Evolutionary conservation across 2,329 filamentous ascomycete species (phyloP), one percentile per base, ranked within the genome.

Genomic region (Verticillium nonalfalfae): DNA sequence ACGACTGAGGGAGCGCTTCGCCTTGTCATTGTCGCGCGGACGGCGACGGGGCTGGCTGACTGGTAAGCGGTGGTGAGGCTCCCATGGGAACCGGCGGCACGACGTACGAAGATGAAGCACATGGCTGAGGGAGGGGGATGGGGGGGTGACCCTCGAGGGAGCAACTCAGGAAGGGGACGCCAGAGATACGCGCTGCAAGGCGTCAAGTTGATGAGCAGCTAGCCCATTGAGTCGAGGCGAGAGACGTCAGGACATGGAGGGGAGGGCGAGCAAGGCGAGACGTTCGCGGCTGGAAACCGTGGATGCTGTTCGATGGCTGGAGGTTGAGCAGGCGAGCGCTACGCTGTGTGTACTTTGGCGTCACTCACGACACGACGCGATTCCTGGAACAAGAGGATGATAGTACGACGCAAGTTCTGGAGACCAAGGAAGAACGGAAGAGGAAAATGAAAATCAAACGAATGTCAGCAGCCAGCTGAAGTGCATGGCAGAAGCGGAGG

Each of bases 101-200:
- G 34, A 62, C 68, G 31, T 67, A 72, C 70, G 40, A 68, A 65
- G 40, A 70, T 61, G 18, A 59, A 36, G 18, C 58, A 59, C 58
- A 59, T 59, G 34, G 39, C 39, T 35, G 4, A n/a, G 26, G 26
- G 26, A 4, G 26, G 26, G 45, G 13, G 18, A 26, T 3, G n/a
- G 3, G 7, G 26, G 45, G 5, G 45, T 11, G 18, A 11, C 45
- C 45, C 45, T 50, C 45, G 18, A 50, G n/a, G 26, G 15, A 50
- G 45, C 9, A 18, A 50, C 45, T 21, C n/a, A 15, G 9, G 18
- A 26, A n/a, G 18, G 21, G 45, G 9, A 21, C 18, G 7, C 3
- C 21, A 9, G 13, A 50, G 45, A 21, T 7, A 50, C 45, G 45
- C 45, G 18, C 45, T 50, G 45, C 9, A 21, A 21, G 45, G 45